Evolutionary conservation across 306 rosid species (phyloP).

Genomic region (Sophora flavescens): DNA sequence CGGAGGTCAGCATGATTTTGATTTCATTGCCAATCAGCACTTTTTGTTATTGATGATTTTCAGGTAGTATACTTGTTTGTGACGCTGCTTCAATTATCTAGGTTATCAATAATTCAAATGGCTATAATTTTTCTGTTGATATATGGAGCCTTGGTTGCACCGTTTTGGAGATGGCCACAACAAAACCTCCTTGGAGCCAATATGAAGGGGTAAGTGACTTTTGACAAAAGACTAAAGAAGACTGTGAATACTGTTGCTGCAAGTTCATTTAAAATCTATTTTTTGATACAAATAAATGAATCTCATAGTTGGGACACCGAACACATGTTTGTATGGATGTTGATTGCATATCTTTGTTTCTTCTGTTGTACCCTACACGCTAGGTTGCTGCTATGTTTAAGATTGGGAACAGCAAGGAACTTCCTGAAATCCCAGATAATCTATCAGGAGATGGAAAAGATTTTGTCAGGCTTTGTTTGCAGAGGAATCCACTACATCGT

Average conservation of each 20-base stretch:
- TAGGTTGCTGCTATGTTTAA: constrained; percentile 96
- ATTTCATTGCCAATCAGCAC: background rate
- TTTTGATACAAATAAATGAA: constrained; percentile 10
- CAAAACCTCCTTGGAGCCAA: constrained; percentile 98
- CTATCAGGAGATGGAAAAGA: constrained; percentile 84
- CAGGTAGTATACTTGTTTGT: constrained; percentile 38
- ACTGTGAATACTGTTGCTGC: constrained; percentile 29
- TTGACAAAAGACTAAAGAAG: constrained; percentile 21
- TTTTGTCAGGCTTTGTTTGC: constrained; percentile 80
- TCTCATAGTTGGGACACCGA: background rate
- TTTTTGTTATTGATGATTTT: constrained; percentile 32
- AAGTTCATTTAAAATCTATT: constrained; percentile 49
- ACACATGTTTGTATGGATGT: constrained; percentile 37
- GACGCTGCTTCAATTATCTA: constrained; percentile 45
- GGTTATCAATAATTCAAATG: constrained; percentile 77
- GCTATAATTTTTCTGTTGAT: constrained; percentile 90
- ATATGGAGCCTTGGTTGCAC: constrained; percentile 99
- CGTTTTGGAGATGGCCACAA: constrained; percentile 93
- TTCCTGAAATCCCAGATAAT: constrained; percentile 78
- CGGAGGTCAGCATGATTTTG: constrained; percentile 72
- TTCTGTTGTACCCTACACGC: constrained; percentile 31
- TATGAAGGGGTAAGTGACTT: constrained; percentile 84
- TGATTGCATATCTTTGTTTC: constrained; percentile 45
- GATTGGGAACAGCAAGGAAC: constrained; percentile 81
- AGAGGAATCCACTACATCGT: constrained; percentile 76